Evolutionary conservation across 2,329 filamentous ascomycete genomes (phyloP).

Genomic region (Neofusicoccum parvum): DNA sequence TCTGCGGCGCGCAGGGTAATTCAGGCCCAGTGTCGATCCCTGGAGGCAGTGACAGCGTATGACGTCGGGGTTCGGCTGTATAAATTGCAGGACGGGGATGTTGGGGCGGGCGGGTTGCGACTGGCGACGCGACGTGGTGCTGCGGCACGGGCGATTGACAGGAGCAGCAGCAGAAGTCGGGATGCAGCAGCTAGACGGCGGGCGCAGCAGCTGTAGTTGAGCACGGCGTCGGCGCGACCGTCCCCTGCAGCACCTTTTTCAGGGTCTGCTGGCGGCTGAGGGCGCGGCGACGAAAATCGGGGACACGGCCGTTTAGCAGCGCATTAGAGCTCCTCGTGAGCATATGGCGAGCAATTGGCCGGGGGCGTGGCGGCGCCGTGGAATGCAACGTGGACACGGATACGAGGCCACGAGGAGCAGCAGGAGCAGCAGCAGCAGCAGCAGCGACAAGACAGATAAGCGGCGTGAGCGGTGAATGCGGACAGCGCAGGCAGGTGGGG

Average conservation of each 20-base stretch:
- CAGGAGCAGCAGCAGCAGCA: not conserved
- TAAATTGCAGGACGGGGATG: constrained; percentile 8
- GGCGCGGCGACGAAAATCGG: constrained; percentile 3
- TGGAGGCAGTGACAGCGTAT: not conserved
- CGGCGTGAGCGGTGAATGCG: not conserved
- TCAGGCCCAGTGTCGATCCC: constrained; percentile 2
- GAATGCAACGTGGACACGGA: constrained; percentile 14
- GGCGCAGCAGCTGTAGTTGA: not conserved
- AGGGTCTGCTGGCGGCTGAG: constrained; percentile 2
- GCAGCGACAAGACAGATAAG: not conserved
- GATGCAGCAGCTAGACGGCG: not conserved
- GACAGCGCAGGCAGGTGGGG: not conserved
- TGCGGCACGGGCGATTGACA: not conserved
- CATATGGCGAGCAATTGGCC: not conserved
- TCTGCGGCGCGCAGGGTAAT: not conserved
- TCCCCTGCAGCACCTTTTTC: not conserved
- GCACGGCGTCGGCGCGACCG: not conserved
- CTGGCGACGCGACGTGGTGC: not conserved
- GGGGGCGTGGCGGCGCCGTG: not conserved
- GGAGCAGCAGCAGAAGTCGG: not conserved
- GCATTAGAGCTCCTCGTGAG: constrained; percentile 14
- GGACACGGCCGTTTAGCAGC: not conserved
- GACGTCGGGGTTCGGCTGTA: constrained; percentile 9
- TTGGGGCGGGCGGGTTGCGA: not conserved
- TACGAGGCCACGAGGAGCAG: constrained; percentile 16